Evolutionary conservation across 164 flowering plant species (phyloP), one percentile per base, ranked within the genome.

Genomic region (Piper betle): DNA sequence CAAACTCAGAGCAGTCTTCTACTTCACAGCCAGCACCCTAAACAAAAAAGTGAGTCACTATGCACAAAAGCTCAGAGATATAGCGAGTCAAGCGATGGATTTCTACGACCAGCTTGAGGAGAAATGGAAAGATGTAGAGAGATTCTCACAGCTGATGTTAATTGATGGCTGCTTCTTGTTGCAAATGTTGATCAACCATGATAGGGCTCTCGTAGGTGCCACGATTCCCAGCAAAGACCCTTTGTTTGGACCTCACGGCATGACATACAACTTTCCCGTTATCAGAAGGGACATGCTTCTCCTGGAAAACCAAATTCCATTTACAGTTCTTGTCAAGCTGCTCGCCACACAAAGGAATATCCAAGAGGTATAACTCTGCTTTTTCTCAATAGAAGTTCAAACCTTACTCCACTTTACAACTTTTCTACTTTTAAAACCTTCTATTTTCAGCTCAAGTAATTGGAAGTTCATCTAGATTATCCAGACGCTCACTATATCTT

Each of bases 271-370:
- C 38, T 33, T 37, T 15, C 57, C 55, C 8, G 37, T 10, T 38
- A 18, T 68, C 2, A 37, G 37, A 17, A 33, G 62, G 17, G 74
- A 72, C 48, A 53, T 72, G 63, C 19, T 72, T 57, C 18, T 65
- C 57, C 12, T 72, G 11, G 72, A 72, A 57, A 65, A 72, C 64
- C 72, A 72, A 15, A 37, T 68, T 10, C 72, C 75, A 6, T 43
- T 55, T 13, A 39, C 25, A 0, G 63, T 65, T 7, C 69, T 68
- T 3, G 2, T 43, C 15, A 53, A 39, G 11, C 19, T 65, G 43
- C 12, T 39, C 17, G 41, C 60, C 13, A n/a, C 19, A 2, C 18
- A 38, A 16, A 12, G 4, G 4, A 43, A 43, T 3, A 6, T 15
- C 39, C 18, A 58, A 17, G 60, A 37, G 41, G 42, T 37, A 37